Evolutionary conservation across 179 eudicot genomes (phyloP), one percentile per base, ranked within the genome.

Genomic region (Silene coronaria): DNA sequence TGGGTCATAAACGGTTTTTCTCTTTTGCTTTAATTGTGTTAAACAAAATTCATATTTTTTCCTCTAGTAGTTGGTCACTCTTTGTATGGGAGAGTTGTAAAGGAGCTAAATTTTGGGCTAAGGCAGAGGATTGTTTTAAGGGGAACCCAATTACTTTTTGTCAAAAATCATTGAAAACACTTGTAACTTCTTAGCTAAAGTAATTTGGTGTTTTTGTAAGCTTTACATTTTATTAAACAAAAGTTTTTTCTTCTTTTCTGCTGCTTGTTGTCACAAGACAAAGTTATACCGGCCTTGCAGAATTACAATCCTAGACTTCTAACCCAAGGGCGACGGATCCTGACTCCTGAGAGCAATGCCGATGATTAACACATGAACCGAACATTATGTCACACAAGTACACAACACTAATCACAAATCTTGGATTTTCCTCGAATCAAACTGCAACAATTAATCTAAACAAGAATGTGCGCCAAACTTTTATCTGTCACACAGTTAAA

Each of bases 391-490:
- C 57, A 51, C 6, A 17, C 62, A 58, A 21, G 14, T 19, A 51
- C 6, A 17, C 62, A 58, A 21, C 61, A 57, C 61, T 57, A 57
- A 58, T 21, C 62, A 58, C 62, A 58, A n/a, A 58, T 21, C 62
- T 21, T n/a, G 62, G 62, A 0, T 58, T 58, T 21, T 58, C 62
- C 62, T 21, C 26, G 11, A 21, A 58, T n/a, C 62, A n/a, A 21
- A 21, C 62, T 5, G 26, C 62, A 58, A 21, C 62, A 58, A 58
- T 21, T 21, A 58, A 1, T 12, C 26, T 58, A 58, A 58, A 58
- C 62, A 58, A 58, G 62, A n/a, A 58, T 58, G 9, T 21, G 62
- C 17, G 62, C 62, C 62, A 58, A 58, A 58, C 62, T 58, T 58
- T 21, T 1, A 58, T 7, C 24, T n/a, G 10, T 58, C 3, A 58